Base-by-base conservation (phyloP, 106 monocot species). In the Ottelia alismoides region DNA sequence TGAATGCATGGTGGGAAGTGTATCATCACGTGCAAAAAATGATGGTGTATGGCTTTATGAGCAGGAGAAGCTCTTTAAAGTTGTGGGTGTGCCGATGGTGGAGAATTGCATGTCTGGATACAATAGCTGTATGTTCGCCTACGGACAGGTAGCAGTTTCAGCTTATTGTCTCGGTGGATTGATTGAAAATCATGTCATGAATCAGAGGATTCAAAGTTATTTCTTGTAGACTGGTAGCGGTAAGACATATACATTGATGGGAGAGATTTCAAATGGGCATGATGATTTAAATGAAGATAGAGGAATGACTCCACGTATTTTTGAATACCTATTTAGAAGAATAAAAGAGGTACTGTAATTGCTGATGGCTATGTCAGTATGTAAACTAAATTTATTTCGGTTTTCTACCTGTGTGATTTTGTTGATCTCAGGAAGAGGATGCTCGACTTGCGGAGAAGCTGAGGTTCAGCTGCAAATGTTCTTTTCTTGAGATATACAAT, bases 121-220 rank as follows among this genome's bases (percentile, higher is more conserved):
- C 65, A 87, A 87, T 64, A 75, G 82, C 27, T 87, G 87, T 27
- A 72, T 87, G 82, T 87, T 87, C 61, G 87, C 87, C 12, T 87
- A 87, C 55, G 87, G 87, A 25, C 87, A 87, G 78, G 87, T 87
- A 54, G 16, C 7, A 21, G 4, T 56, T 31, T 56, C 11, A 14
- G 7, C 22, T 56, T 28, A 31, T 5, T 32, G 31, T 56, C 1
- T 5, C 32, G 18, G 21, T 28, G 55, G 53, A 53, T 27, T 7
- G 45, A 27, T 47, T 5, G n/a, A 43, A 16, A 19, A 0, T 51
- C 18, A 27, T 2, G 44, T n/a, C n/a, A n/a, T n/a, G n/a, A n/a
- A n/a, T n/a, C n/a, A n/a, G n/a, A n/a, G n/a, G n/a, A n/a, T n/a
- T n/a, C n/a, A n/a, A n/a, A 22, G 5, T 18, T 28, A 22, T 20